phyloP scores from a whole-genome alignment of 805 yeast genomes.

The Hanseniaspora occidentalis region DNA sequence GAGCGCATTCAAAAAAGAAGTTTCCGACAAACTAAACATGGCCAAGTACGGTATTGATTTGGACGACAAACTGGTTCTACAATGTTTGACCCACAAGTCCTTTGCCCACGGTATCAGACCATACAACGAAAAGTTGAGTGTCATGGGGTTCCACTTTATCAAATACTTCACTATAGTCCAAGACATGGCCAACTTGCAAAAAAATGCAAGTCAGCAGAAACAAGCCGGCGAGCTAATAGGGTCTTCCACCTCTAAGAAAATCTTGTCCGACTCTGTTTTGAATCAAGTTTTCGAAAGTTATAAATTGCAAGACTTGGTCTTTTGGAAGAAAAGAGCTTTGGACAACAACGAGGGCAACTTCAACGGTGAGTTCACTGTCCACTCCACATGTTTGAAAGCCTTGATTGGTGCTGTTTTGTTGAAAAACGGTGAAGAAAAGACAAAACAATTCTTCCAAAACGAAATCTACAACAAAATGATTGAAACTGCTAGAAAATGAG shows the following conservation, averaged over 20 bases:
- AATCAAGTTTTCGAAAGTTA: not conserved
- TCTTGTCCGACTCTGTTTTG: constrained; percentile 26
- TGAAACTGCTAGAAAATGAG: constrained; percentile 11
- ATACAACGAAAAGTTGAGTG: constrained; percentile 72
- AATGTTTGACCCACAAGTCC: constrained; percentile 84
- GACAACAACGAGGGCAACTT: constrained; percentile 29
- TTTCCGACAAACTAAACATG: constrained; percentile 15
- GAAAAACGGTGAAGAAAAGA: constrained; percentile 45
- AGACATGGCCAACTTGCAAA: not conserved
- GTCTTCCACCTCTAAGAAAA: constrained; percentile 35
- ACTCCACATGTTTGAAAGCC: constrained; percentile 44
- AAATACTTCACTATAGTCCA: constrained; percentile 28
- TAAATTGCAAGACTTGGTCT: constrained; percentile 40
- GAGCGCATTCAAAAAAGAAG: constrained; percentile 27
- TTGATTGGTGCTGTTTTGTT: constrained; percentile 58
- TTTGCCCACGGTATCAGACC: constrained; percentile 88
- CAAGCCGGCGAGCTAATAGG: too few relatives aligned
- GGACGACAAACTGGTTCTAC: constrained; percentile 53
- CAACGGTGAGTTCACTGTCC: constrained; percentile 46
- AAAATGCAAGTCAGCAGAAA: too few relatives aligned
- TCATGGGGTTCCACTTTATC: constrained; percentile 55
- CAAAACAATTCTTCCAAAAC: constrained; percentile 43
- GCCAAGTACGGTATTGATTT: constrained; percentile 25
- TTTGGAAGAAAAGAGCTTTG: constrained; percentile 53
- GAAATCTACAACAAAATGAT: constrained; percentile 30